A percentile compares a stretch with the other conserved stretches of the same genome.
phyloP scores from a whole-genome alignment of 306 rosid genomes.

The Sicyos edulis region DNA sequence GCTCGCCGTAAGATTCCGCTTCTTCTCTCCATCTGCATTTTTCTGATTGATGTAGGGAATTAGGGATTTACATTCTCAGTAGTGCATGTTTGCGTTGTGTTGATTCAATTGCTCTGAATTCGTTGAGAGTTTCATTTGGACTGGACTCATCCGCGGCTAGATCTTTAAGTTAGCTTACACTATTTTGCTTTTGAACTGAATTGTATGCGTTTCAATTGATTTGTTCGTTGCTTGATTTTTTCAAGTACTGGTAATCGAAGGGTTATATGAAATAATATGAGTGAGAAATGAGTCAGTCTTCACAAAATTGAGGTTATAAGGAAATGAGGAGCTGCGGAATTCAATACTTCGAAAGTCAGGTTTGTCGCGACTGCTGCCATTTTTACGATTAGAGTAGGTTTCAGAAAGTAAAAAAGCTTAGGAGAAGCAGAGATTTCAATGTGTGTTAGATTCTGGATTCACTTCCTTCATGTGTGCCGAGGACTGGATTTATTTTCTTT shows the following conservation, averaged over 20 bases:
- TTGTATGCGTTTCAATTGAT: background rate
- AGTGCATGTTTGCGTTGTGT: background rate
- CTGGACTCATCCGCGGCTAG: background rate
- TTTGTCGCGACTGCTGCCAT: background rate
- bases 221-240: constrained; percentile 5
- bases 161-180: background rate
- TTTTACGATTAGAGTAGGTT: background rate
- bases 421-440: background rate
- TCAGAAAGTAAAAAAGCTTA: background rate
- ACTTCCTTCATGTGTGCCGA: constrained; percentile 10
- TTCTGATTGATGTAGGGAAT: constrained; percentile 2
- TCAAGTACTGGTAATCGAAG: background rate
- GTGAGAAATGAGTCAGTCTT: background rate
- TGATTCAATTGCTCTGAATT: constrained; percentile 10
- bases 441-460: background rate
- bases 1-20: constrained; percentile 47
- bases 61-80: background rate
- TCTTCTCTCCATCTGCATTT: background rate
- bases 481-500: background rate
- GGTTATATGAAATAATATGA: background rate
- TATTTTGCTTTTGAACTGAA: background rate
- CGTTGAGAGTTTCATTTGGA: background rate
- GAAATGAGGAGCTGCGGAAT: background rate
- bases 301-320: background rate
- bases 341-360: background rate